Percentiles rank a stretch among this genome's conserved stretches.
phyloP scores from a whole-genome alignment of 495 filamentous ascomycete genomes.

The Talaromyces thailandensis region DNA sequence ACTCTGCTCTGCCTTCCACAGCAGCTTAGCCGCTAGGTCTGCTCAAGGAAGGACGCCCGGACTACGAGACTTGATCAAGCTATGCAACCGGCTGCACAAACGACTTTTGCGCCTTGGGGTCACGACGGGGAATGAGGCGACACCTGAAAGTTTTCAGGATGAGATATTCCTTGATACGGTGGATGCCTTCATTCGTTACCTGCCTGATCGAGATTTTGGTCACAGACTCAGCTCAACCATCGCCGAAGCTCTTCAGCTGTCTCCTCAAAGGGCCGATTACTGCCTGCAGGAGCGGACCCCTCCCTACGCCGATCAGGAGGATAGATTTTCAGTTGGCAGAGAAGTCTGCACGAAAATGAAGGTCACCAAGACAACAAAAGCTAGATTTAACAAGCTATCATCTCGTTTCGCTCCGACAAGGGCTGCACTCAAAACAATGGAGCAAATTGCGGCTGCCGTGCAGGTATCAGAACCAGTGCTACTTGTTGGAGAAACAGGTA shows the following conservation, averaged over 20 bases:
- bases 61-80: constrained; percentile 80
- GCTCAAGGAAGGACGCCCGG: constrained; percentile 44
- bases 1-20: constrained; percentile 46
- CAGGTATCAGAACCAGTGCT: constrained; percentile 79
- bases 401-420: constrained; percentile 37
- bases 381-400: constrained; percentile 21
- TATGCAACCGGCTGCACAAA: constrained; percentile 66
- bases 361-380: constrained; percentile 3
- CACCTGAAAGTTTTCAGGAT: constrained; percentile 63
- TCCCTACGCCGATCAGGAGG: constrained; percentile 46
- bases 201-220: constrained; percentile 57
- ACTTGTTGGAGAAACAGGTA: constrained; percentile 95
- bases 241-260: constrained; percentile 76
- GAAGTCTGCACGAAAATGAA: constrained; percentile 36
- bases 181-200: constrained; percentile 76
- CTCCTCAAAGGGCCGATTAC: constrained; percentile 65
- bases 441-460: constrained; percentile 77
- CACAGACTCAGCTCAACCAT: constrained; percentile 55
- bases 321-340: constrained; percentile 57
- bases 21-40: constrained; percentile 35
- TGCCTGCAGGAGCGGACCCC: constrained; percentile 62
- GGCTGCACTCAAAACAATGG: constrained; percentile 45
- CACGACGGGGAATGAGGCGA: constrained; percentile 64
- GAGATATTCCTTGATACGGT: constrained; percentile 84
- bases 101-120: constrained; percentile 49